Base-by-base conservation (phyloP, 1,284 basidiomycete species). In the Serendipita sp. region DNA sequence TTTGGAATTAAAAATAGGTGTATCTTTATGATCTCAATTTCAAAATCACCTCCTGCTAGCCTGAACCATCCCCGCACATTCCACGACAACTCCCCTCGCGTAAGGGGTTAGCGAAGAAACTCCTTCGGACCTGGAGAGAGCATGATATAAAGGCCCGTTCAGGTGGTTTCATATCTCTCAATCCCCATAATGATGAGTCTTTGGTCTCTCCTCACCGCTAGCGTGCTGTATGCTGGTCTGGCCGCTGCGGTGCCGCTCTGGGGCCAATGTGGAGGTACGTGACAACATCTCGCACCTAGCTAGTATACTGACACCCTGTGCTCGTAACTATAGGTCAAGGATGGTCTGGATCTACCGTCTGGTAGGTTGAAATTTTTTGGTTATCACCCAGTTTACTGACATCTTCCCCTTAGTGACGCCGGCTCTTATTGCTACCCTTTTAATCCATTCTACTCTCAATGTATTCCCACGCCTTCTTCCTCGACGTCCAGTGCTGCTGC, bases 371-470 rank as follows among this genome's bases (percentile, higher is more conserved):
- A 49, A 49, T 6, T 13, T 38, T 38, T 5, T 6, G 45, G n/a
- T 49, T 22, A 49, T 17, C 29, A 10, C 45, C n/a, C n/a, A 6
- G 45, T 29, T 5, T 29, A 6, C 49, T 62, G 26, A 62, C 61
- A 5, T 42, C 45, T 22, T 22, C 22, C 26, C 53, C 60, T 44
- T 61, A 35, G 79, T 66, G 73, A 76, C 26, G 65, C 76, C 30
- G 79, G 78, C 2, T 78, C 76, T 61, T 74, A 71, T 10, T 81
- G 79, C 68, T 76, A 74, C 0, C 70, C 69, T 55, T 73, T 69
- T 43, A 80, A 78, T 65, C 70, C 73, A 62, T 79, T 77, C 66
- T 79, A 80, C 66, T 80, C 78, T 1, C 79, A 81, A 69, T 81
- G 79, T 65, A 66, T 79, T 30, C 79, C 76, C 42, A 76, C 72